Base-by-base conservation (phyloP, 176 grass and related monocot genomes). In the Lolium perenne region DNA sequence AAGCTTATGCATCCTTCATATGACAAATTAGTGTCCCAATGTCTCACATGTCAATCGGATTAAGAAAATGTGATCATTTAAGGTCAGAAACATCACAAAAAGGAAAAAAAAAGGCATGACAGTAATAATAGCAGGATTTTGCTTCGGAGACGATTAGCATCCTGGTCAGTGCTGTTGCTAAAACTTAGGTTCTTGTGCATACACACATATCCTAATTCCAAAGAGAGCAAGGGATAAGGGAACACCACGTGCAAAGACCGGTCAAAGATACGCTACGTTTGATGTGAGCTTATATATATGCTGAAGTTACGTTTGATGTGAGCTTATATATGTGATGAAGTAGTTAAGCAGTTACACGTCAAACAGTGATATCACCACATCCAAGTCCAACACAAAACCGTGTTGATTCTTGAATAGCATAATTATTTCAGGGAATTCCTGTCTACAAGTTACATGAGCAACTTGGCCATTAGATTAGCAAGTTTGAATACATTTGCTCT, bases 1-100 rank as follows among this genome's bases (percentile, higher is more conserved):
- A 83, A 46, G 66, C 88, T 92, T 62, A 97, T 97, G 84, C 91
- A 79, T 59, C 95, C 95, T 97, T 38, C 14, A 85, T 41, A n/a
- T 32, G 25, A 54, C 76, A 58, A 21, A 76, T 74, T 75, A 75
- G 8, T 43, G 75, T 70, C 80, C 4, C 20, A 76, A 85, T 13
- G 22, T 71, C 74, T 63, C 74, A 35, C 51, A 29, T 66, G 45
- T 77, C 26, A 54, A 16, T 53, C 25, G 17, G 12, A 5, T 50
- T 35, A 48, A 11, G 4, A n/a, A 47, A 72, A 2, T 68, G 2
- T 73, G 20, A 23, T 47, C 68, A 45, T 71, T 71, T 45, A 13
- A 66, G 13, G 63, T 7, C 25, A 35, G 63, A 16, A 66, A 35
- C 63, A 16, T 56, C 53, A 56, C 2, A 4, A 29, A 2, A 63